These are phyloP conservation scores for Polyporus arcularius DNA, from an alignment of 768 basidiomycete genomes.

Conservation along the genomic window DNA sequence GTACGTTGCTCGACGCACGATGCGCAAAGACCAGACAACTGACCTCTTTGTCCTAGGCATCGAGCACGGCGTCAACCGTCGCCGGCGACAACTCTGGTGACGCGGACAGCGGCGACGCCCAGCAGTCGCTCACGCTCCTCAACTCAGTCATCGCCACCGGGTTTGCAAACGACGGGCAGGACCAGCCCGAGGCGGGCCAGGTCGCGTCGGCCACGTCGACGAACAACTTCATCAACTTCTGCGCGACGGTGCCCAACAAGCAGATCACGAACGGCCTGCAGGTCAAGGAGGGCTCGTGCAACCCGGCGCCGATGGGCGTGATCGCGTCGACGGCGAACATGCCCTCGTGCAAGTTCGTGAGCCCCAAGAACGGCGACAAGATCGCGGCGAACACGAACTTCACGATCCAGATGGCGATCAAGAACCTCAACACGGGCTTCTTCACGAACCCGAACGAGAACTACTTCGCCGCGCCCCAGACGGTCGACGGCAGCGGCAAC, in stretches of 20 bases:
- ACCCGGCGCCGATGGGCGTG: conserved; percentile 61
- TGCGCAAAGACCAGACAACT: too few species aligned
- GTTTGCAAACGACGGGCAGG: conserved; percentile 55
- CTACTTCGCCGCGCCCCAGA: conserved; percentile 58
- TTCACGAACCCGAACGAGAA: conserved; percentile 57
- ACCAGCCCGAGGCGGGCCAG: conserved; percentile 42
- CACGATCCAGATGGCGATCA: conserved; percentile 51
- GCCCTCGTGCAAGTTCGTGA: conserved; percentile 56
- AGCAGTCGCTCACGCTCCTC: conserved; percentile 47
- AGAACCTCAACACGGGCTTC: conserved; percentile 49
- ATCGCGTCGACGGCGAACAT: conserved; percentile 51
- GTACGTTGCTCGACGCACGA: not conserved
- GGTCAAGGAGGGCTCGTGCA: conserved; percentile 53
- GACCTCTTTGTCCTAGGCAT: not conserved
- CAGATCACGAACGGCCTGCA: conserved; percentile 67
- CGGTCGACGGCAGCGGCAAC: conserved; percentile 47
- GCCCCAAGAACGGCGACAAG: conserved; percentile 47
- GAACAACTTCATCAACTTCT: conserved; percentile 79
- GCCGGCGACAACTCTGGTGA: conserved; percentile 18
- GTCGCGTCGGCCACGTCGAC: conserved; percentile 59
- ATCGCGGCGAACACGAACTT: conserved; percentile 50
- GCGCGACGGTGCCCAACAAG: conserved; percentile 45
- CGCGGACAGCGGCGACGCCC: conserved; percentile 34
- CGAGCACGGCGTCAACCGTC: not conserved
- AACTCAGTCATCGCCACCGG: conserved; percentile 53